phyloP scores from a whole-genome alignment of 768 basidiomycete species.

The Naganishia antarctica region DNA sequence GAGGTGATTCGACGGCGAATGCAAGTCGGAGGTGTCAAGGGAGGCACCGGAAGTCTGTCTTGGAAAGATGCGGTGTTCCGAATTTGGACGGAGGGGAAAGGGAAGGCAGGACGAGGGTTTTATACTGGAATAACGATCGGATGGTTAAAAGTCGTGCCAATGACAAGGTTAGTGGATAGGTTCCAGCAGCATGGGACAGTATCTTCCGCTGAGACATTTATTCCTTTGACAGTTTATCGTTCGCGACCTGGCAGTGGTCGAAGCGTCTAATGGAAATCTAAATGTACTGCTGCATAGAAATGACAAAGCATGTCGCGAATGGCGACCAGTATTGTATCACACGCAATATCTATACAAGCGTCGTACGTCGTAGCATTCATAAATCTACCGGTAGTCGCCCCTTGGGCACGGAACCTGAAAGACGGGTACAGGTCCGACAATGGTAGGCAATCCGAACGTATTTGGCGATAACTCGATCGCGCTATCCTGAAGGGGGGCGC shows the following conservation, averaged over 20 bases:
- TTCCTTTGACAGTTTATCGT: slow-evolving; percentile 62
- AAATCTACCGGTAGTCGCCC: too few relatives aligned
- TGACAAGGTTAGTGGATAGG: slow-evolving; percentile 57
- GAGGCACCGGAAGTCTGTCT: slow-evolving; percentile 56
- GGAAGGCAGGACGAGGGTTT: slow-evolving; percentile 78
- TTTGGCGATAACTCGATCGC: too few relatives aligned
- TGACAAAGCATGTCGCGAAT: too few relatives aligned
- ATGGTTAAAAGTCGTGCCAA: slow-evolving; percentile 88
- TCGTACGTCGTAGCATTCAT: too few relatives aligned
- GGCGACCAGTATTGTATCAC: too few relatives aligned
- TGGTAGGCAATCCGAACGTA: too few relatives aligned
- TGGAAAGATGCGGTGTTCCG: slow-evolving; percentile 66
- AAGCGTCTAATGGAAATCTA: slow-evolving; percentile 57
- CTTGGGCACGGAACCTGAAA: too few relatives aligned
- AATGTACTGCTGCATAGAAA: too few relatives aligned
- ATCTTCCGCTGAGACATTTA: background rate
- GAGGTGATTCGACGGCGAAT: slow-evolving; percentile 86
- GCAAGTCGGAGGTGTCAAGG: slow-evolving; percentile 84
- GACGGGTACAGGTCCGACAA: too few relatives aligned
- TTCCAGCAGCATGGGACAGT: background rate
- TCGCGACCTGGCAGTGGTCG: slow-evolving; percentile 79
- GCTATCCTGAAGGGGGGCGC: too few relatives aligned
- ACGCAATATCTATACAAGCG: too few relatives aligned
- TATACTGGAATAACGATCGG: slow-evolving; percentile 87
- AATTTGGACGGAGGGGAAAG: slow-evolving; percentile 58